Conservation (phyloP, 2,329 filamentous ascomycete genomes). For the Fusarium brachygibbosum region DNA sequence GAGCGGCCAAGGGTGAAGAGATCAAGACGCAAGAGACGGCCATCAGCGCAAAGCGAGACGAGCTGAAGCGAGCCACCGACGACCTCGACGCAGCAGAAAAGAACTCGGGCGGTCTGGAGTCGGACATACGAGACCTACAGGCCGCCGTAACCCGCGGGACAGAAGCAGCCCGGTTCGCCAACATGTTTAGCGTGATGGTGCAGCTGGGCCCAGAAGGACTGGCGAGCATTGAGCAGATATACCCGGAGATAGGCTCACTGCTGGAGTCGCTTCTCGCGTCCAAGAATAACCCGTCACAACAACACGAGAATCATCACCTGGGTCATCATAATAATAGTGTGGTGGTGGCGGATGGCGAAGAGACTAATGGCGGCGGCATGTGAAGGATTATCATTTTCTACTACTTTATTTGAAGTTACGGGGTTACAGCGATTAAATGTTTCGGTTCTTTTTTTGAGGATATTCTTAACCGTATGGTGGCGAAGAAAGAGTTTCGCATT, state of each 20-base stretch:
- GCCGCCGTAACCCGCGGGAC: conserved; percentile 41
- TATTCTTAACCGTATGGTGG: not conserved
- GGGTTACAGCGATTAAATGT: conserved; percentile 22
- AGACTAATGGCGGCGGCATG: conserved; percentile 41
- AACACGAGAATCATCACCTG: conserved; percentile 18
- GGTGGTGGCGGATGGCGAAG: conserved; percentile 17
- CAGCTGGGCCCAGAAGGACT: conserved; percentile 47
- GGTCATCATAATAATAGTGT: conserved; percentile 32
- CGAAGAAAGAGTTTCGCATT: conserved; percentile 26
- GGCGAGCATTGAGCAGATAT: conserved; percentile 49
- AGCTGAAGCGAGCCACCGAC: conserved; percentile 35
- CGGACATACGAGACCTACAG: conserved; percentile 46
- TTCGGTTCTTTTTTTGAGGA: not conserved
- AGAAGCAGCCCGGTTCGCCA: conserved; percentile 45
- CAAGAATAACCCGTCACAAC: conserved; percentile 32
- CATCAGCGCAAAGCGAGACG: conserved; percentile 39
- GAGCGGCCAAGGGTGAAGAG: conserved; percentile 47
- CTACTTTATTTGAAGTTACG: not conserved
- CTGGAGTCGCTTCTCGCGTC: conserved; percentile 45
- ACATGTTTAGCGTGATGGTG: conserved; percentile 49
- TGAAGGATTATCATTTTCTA: conserved; percentile 3
- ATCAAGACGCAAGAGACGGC: conserved; percentile 45
- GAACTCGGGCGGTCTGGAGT: conserved; percentile 37
- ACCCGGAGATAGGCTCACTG: conserved; percentile 49
- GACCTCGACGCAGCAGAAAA: conserved; percentile 42